Evolutionary conservation across 106 monocot species (phyloP).

Genomic region (Dendrobium catenatum): DNA sequence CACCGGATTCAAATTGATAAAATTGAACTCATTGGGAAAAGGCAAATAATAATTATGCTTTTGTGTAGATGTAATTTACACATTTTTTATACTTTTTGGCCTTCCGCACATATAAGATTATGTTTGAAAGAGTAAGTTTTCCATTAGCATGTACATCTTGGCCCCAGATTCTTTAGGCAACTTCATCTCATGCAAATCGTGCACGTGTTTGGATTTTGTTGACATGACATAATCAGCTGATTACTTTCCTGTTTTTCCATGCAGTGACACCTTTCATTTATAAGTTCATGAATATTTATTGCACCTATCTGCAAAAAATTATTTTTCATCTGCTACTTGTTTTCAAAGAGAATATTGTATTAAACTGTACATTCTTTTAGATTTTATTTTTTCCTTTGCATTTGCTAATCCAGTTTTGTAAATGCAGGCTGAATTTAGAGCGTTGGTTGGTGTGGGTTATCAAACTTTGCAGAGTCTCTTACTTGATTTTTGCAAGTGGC

Average conservation of each 20-base stretch:
- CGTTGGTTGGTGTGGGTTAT: conserved; percentile 88
- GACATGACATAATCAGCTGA: neutral
- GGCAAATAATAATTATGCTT: neutral
- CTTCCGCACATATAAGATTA: neutral
- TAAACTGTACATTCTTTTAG: neutral
- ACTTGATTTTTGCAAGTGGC: conserved; percentile 77
- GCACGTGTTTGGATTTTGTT: neutral
- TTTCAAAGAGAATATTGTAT: neutral
- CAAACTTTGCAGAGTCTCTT: conserved; percentile 92
- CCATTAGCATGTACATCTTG: neutral
- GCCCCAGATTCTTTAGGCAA: neutral
- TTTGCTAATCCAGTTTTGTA: conserved; percentile 6
- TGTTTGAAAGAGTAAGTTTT: neutral
- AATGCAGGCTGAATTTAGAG: conserved; percentile 67
- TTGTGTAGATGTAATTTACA: neutral
- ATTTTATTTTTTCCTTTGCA: neutral
- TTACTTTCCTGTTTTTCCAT: neutral
- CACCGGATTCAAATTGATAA: conserved; percentile 18
- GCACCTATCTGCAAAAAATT: neutral
- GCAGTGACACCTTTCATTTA: neutral
- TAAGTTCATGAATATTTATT: neutral
- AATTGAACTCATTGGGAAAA: neutral
- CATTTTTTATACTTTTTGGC: neutral
- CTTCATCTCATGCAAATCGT: neutral
- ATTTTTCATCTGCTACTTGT: neutral